Conservation (phyloP, 108 stramenopile species). For the Mediolabrus comicus region DNA sequence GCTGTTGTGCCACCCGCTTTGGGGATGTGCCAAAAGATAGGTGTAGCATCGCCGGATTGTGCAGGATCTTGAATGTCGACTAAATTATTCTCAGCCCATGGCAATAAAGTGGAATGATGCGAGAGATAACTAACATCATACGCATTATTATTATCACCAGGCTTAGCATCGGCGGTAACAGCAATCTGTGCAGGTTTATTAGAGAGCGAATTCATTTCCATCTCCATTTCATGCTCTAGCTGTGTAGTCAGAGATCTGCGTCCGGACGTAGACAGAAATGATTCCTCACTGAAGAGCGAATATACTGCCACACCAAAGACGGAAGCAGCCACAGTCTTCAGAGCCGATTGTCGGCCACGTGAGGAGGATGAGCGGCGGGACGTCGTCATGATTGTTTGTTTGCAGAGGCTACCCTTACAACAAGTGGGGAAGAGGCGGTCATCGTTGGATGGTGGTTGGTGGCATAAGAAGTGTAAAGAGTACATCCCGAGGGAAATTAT, state of each 20-base stretch:
- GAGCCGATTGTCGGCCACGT: neutral
- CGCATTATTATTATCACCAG: neutral
- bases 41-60: constrained; percentile 18
- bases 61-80: constrained; percentile 28
- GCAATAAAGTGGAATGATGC: constrained; percentile 9
- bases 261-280: neutral
- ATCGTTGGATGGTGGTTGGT: no score
- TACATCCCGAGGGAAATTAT: no score
- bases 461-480: no score
- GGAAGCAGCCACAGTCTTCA: neutral
- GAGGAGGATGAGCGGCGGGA: neutral
- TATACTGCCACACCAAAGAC: neutral
- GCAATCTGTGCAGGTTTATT: neutral
- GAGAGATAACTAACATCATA: neutral
- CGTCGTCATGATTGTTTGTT: neutral
- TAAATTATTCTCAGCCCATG: constrained; percentile 41
- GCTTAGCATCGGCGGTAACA: neutral
- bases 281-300: neutral
- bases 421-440: no score
- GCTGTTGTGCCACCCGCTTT: constrained; percentile 35
- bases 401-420: neutral
- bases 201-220: neutral
- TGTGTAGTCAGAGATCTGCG: neutral
- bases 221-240: neutral
- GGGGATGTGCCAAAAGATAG: constrained; percentile 36